These are phyloP conservation scores for Scenedesmus sp. DNA, from an alignment of 163 green algal genomes.

Conservation along the genomic window DNA sequence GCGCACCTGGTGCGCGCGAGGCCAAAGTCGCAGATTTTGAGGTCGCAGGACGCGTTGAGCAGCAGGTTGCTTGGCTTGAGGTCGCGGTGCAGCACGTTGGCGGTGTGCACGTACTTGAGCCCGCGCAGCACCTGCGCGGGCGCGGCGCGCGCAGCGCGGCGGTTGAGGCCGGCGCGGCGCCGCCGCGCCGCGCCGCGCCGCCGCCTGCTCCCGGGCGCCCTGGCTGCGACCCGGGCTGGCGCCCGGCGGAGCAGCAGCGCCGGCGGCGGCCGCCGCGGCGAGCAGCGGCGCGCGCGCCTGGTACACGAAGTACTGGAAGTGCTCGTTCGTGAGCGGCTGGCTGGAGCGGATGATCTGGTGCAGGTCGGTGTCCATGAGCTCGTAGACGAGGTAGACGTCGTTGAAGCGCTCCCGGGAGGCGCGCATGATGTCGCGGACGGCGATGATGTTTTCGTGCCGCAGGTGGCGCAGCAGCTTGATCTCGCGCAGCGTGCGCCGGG, in stretches of 20 bases:
- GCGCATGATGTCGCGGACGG: constrained; percentile 76
- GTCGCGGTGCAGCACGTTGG: constrained; percentile 95
- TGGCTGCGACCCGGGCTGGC: no score
- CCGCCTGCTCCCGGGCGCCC: no score
- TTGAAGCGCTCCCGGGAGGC: constrained; percentile 80
- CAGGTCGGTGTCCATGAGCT: constrained; percentile 99
- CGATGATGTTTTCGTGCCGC: constrained; percentile 96
- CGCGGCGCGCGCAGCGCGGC: neutral
- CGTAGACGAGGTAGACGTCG: constrained; percentile 99
- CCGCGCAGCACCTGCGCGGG: constrained; percentile 85
- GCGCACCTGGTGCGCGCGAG: constrained; percentile 78
- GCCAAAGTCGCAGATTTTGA: constrained; percentile 99
- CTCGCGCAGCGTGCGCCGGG: constrained; percentile 92
- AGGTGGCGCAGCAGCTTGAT: constrained; percentile 91
- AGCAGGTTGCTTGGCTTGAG: constrained; percentile 97
- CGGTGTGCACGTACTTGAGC: constrained; percentile 97
- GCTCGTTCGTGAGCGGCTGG: constrained; percentile 95
- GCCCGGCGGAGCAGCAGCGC: no score
- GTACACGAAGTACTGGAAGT: constrained; percentile 99
- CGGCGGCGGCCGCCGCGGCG: no score
- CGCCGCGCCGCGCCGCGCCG: neutral
- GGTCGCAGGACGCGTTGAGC: constrained; percentile 95
- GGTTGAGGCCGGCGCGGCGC: neutral
- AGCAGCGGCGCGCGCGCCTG: constrained; percentile 59
- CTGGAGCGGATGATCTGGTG: constrained; percentile 98